Evolutionary conservation across 257 asterid genomes (phyloP), one percentile per base, ranked within the genome.

Genomic region (Ehretia macrophylla): DNA sequence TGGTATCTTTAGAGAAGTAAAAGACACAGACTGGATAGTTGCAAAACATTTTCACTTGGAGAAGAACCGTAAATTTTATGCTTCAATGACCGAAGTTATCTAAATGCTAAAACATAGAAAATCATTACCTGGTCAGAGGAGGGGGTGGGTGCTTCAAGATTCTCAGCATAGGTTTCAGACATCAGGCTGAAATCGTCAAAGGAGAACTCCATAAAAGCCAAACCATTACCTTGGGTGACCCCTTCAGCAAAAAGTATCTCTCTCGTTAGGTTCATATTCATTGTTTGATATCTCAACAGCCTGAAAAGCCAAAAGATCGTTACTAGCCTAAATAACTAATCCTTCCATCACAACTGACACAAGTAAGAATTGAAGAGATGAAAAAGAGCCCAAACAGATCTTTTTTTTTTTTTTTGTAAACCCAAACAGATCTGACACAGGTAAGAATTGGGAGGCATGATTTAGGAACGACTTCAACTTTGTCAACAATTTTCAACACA

Each of bases 201-300:
- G 10, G 65, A 57, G 61, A 69, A 69, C 65, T 69, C 69, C 69
- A 63, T 69, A 42, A 69, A 69, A 56, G 69, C 60, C 65, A 63
- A 63, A 42, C 65, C 65, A 27, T 69, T 69, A 45, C 65, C 74
- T 62, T 62, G 58, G 23, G 74, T 68, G 39, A 63, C 65, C 62
- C 74, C 74, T 51, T 69, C 74, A 21, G 74, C 64, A 56, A 46
- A 63, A 9, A 69, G 61, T 69, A 69, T 69, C 74, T 56, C 50
- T 57, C 60, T 69, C 74, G 11, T 58, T 48, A 48, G 74, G 74
- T 35, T 69, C 74, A 32, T 69, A 56, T 39, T 63, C 69, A 37
- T 75, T 59, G 67, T 91, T 69, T 17, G 84, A 85, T 75, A 83
- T 73, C 83, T 73, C 87, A 18, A 68, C 45, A 53, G 77, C 91